A percentile compares a stretch with the other conserved stretches of the same genome.
These are phyloP conservation scores for Pichia sp. DNA, from an alignment of 1,139 yeast species.

Conservation along the genomic window DNA sequence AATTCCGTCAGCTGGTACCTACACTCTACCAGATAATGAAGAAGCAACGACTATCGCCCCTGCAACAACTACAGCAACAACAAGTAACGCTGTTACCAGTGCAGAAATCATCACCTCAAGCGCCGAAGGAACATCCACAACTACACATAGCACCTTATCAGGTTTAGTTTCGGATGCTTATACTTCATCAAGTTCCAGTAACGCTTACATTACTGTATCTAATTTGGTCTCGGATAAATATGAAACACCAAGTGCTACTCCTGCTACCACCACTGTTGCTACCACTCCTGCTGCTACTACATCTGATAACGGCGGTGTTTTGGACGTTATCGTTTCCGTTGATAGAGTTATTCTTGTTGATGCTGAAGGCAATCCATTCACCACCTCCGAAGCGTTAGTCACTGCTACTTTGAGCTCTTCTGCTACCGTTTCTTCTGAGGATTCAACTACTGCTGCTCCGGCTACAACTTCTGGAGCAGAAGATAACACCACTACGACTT, in stretches of 20 bases:
- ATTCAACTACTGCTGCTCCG: conserved; percentile 4
- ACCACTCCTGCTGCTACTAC: conserved; percentile 8
- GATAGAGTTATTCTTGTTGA: conserved; percentile 4
- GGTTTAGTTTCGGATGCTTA: background rate
- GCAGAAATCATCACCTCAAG: too few relatives aligned
- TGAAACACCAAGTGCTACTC: conserved; percentile 22
- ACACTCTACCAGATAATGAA: background rate
- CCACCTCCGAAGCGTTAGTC: conserved; percentile 4
- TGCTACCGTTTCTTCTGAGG: too few relatives aligned
- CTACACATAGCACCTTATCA: too few relatives aligned
- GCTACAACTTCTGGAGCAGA: too few relatives aligned
- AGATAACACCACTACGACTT: conserved; percentile 1
- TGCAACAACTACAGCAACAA: too few relatives aligned
- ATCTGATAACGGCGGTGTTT: conserved; percentile 5
- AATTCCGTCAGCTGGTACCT: background rate
- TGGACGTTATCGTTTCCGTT: conserved; percentile 5
- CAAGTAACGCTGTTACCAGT: too few relatives aligned
- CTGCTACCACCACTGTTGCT: conserved; percentile 25
- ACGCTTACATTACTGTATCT: conserved; percentile 21
- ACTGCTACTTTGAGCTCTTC: too few relatives aligned
- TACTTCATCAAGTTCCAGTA: background rate
- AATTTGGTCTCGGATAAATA: conserved; percentile 10
- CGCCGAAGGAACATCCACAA: too few relatives aligned
- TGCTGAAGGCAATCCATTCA: conserved; percentile 4
- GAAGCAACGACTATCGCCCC: too few relatives aligned